Evolutionary conservation across 768 basidiomycete species (phyloP), one percentile per base, ranked within the genome.

Genomic region (Suillus discolor): DNA sequence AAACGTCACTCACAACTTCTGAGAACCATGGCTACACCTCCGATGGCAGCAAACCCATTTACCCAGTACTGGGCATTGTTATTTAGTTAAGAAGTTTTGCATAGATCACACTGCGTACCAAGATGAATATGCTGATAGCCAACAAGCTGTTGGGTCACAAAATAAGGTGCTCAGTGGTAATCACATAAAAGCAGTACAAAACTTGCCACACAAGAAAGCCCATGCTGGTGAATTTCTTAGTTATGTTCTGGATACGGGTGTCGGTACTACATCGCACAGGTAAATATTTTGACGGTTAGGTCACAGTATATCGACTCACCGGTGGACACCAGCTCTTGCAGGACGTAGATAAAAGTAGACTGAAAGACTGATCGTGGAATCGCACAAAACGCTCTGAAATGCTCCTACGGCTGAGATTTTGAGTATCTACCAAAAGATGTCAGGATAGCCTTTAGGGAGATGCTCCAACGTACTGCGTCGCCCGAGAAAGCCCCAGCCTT

Each of bases 341-440:
- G 61, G 11, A 3, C 61, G 51, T 18, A 62, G 61, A 11, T 60
- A 62, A 31, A 62, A 60, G 61, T 36, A 62, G 13, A 62, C 53
- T 4, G 54, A 34, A 28, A 45, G 9, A 34, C 45, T 51, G 11
- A 62, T 59, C 13, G 15, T 11, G 13, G 16, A n/a, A 23, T 62
- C 61, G n/a, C 61, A 62, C 13, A n/a, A 23, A 15, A 41, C 38
- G 11, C 38, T 61, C 39, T 28, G 23, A n/a, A 57, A 18, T 28
- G 38, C 25, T 4, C 18, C 38, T n/a, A 31, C 28, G 1, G 16
- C 20, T 20, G 38, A 20, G 6, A 39, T 2, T 57, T 41, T 31
- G 16, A 62, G 61, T 7, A 13, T 3, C 44, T 62, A 25, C 20
- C 31, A 55, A 34, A 44, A 62, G 1, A 39, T 15, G 20, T 39